Conservation (phyloP, 495 filamentous ascomycete genomes). For the Glarea lozoyensis region DNA sequence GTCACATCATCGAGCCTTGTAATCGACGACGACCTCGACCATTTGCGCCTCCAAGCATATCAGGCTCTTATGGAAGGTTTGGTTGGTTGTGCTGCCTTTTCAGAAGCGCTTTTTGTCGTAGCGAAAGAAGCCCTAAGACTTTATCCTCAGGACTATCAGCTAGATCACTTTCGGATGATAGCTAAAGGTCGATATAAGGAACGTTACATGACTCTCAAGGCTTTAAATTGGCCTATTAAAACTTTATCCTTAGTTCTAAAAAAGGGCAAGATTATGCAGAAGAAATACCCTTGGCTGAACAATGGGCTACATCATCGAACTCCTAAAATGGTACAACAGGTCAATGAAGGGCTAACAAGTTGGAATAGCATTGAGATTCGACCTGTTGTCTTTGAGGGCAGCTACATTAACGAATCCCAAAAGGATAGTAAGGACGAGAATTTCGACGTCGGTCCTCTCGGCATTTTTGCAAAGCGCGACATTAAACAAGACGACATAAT, state of each 20-base stretch:
- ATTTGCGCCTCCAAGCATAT: slow-evolving; percentile 3
- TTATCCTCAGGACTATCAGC: slow-evolving; percentile 9
- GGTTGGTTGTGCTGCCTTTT: slow-evolving; percentile 9
- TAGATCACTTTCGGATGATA: neutral
- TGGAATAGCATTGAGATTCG: slow-evolving; percentile 4
- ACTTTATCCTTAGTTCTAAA: neutral
- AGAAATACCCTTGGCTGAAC: slow-evolving; percentile 12
- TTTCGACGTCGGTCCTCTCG: slow-evolving; percentile 16
- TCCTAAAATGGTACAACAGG: slow-evolving; percentile 1
- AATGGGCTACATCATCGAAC: slow-evolving; percentile 7
- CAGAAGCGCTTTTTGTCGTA: slow-evolving; percentile 11
- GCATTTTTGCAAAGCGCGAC: slow-evolving; percentile 14
- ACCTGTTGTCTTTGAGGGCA: slow-evolving; percentile 7
- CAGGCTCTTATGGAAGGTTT: slow-evolving; percentile 5
- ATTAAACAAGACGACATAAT: slow-evolving; percentile 12
- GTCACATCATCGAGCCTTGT: neutral
- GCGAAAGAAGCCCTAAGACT: slow-evolving; percentile 10
- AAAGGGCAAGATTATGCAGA: slow-evolving; percentile 9
- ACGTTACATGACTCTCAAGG: neutral
- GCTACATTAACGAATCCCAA: neutral
- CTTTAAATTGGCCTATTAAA: neutral
- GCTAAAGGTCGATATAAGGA: slow-evolving; percentile 6
- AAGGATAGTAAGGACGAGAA: neutral
- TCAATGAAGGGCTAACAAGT: slow-evolving; percentile 4
- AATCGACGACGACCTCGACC: slow-evolving; percentile 10